Evolutionary conservation across 768 basidiomycete species (phyloP).

Genomic region (Hygrophorus pudorinus): DNA sequence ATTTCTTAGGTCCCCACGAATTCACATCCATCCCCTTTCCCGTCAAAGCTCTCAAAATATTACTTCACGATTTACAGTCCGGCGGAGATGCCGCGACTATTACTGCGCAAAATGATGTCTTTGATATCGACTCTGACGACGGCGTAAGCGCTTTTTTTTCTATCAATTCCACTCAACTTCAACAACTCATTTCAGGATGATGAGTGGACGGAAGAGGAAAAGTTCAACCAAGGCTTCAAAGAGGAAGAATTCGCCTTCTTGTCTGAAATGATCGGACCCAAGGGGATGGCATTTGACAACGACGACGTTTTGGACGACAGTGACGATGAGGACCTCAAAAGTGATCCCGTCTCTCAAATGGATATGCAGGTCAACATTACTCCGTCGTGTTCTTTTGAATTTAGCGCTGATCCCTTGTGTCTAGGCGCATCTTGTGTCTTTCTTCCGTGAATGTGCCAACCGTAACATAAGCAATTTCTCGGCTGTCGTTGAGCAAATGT

Average conservation of each 20-base stretch:
- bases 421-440: slow-evolving; percentile 59
- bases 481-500: slow-evolving; percentile 52
- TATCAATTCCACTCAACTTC: slow-evolving; percentile 2
- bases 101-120: slow-evolving; percentile 38
- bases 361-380: slow-evolving; percentile 53
- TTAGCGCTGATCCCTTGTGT: background rate
- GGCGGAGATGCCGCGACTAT: slow-evolving; percentile 67
- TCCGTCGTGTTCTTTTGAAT: background rate
- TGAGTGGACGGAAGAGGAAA: slow-evolving; percentile 91
- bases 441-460: slow-evolving; percentile 60
- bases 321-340: slow-evolving; percentile 82
- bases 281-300: slow-evolving; percentile 64
- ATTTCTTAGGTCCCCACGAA: slow-evolving; percentile 72
- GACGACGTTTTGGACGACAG: slow-evolving; percentile 65
- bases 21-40: slow-evolving; percentile 84
- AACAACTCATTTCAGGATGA: slow-evolving; percentile 51
- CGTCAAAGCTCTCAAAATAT: slow-evolving; percentile 83
- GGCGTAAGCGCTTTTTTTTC: slow-evolving; percentile 36
- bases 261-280: slow-evolving; percentile 73
- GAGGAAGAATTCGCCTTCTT: slow-evolving; percentile 77
- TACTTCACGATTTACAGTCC: slow-evolving; percentile 75
- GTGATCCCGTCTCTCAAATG: slow-evolving; percentile 79
- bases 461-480: slow-evolving; percentile 56
- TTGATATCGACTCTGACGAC: slow-evolving; percentile 67
- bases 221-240: slow-evolving; percentile 44